These are phyloP conservation scores for Leishmania tropica DNA, from an alignment of 208 protist species.

Conservation along the genomic window DNA sequence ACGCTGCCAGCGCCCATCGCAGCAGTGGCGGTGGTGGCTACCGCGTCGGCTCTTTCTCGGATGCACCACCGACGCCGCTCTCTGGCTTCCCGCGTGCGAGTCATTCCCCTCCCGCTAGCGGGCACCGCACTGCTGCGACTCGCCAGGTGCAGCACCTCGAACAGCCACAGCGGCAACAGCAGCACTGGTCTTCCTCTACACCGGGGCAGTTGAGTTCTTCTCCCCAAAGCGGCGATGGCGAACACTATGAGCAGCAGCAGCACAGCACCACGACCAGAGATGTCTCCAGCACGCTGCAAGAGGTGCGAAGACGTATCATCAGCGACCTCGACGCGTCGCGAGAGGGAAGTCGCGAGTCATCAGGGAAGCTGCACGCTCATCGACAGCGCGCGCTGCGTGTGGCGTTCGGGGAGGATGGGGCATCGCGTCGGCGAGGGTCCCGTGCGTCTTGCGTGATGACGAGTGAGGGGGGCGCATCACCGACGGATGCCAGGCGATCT, in stretches of 20 bases:
- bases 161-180: conserved; percentile 6
- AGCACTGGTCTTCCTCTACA: conserved; percentile 17
- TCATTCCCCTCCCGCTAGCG: conserved; percentile 3
- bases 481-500: not conserved
- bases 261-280: not conserved
- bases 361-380: conserved; percentile 47
- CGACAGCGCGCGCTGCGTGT: conserved; percentile 62
- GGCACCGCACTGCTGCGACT: not conserved
- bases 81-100: conserved; percentile 2
- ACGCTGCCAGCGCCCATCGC: conserved; percentile 36
- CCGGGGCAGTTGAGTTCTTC: not conserved
- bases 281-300: conserved; percentile 43
- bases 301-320: conserved; percentile 59
- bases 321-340: conserved; percentile 42
- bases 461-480: conserved; percentile 3
- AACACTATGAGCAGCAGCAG: conserved; percentile 6
- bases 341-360: conserved; percentile 19
- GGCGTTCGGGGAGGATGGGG: conserved; percentile 57
- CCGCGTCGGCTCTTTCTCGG: conserved; percentile 7
- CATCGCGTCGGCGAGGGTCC: conserved; percentile 6
- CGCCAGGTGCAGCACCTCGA: not conserved
- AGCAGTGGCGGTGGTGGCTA: not conserved
- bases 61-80: not conserved
- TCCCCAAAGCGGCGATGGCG: not conserved
- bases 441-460: not conserved